phyloP scores from a whole-genome alignment of 2,329 filamentous ascomycete species.

The Lasiodiplodia theobromae region DNA sequence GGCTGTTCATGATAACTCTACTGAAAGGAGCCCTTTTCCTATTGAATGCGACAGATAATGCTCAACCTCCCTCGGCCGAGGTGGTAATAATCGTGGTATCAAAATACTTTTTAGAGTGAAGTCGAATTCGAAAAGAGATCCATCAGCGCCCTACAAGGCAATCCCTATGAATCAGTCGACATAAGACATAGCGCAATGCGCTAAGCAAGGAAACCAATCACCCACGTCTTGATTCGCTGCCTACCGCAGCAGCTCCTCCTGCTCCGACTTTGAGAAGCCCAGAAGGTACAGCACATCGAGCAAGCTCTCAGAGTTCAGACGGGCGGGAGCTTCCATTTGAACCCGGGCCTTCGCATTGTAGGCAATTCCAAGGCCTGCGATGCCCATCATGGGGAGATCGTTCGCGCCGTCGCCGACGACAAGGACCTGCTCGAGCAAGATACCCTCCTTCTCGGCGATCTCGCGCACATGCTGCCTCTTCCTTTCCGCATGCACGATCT shows the following conservation, averaged over 20 bases:
- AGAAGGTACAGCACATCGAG: conserved; percentile 77
- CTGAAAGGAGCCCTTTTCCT: not conserved
- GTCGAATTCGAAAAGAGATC: not conserved
- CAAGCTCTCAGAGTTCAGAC: conserved; percentile 71
- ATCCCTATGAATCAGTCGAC: conserved; percentile 15
- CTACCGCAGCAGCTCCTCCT: conserved; percentile 53
- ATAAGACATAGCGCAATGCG: not conserved
- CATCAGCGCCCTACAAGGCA: not conserved
- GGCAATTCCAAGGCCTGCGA: conserved; percentile 78
- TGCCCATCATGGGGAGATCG: conserved; percentile 79
- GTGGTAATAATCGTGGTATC: conserved; percentile 11
- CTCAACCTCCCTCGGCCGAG: not conserved
- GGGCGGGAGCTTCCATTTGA: conserved; percentile 76
- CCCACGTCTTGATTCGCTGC: not conserved
- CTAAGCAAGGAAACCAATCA: not conserved
- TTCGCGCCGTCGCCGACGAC: conserved; percentile 85
- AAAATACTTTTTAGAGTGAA: not conserved
- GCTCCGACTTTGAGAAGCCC: conserved; percentile 72
- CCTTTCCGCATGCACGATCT: conserved; percentile 77
- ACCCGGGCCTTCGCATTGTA: conserved; percentile 86
- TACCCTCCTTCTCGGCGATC: conserved; percentile 72
- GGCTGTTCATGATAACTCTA: not conserved
- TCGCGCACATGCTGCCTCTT: conserved; percentile 75
- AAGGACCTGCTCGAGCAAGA: conserved; percentile 71
- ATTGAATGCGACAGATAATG: not conserved